These are phyloP conservation scores for Chimonanthus praecox DNA, from an alignment of 164 flowering plant species.

Conservation along the genomic window DNA sequence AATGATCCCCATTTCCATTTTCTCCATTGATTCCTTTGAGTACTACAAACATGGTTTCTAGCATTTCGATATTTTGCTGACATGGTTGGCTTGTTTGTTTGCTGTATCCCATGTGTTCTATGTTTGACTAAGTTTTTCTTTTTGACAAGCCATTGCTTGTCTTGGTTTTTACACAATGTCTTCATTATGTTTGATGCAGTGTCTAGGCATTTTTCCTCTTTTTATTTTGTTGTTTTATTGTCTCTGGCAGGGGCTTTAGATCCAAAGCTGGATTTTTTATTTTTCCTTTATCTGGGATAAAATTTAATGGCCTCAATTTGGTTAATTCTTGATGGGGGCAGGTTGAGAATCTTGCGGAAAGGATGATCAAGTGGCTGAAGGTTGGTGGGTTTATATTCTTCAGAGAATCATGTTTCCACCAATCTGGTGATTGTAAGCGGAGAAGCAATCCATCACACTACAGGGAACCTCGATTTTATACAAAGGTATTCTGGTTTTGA, in stretches of 20 bases:
- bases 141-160: neutral
- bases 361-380: constrained; percentile 84
- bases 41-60: neutral
- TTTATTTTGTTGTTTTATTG: neutral
- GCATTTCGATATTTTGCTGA: too few relatives aligned
- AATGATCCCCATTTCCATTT: neutral
- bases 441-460: constrained; percentile 84
- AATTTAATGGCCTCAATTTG: neutral
- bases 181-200: neutral
- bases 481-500: constrained; percentile 49
- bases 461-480: constrained; percentile 85
- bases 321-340: constrained; percentile 21
- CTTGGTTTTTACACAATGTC: too few relatives aligned
- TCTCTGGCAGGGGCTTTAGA: neutral
- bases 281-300: neutral
- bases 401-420: constrained; percentile 94
- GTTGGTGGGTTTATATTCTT: constrained; percentile 89
- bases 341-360: constrained; percentile 68
- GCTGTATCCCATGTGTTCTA: neutral
- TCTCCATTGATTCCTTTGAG: neutral
- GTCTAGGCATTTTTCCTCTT: neutral
- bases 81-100: neutral
- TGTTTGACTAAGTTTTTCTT: neutral
- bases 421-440: constrained; percentile 81
- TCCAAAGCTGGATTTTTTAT: neutral